Evolutionary conservation across 2,329 filamentous ascomycete genomes (phyloP), one percentile per base, ranked within the genome.

Genomic region (Pseudogymnoascus sp.): DNA sequence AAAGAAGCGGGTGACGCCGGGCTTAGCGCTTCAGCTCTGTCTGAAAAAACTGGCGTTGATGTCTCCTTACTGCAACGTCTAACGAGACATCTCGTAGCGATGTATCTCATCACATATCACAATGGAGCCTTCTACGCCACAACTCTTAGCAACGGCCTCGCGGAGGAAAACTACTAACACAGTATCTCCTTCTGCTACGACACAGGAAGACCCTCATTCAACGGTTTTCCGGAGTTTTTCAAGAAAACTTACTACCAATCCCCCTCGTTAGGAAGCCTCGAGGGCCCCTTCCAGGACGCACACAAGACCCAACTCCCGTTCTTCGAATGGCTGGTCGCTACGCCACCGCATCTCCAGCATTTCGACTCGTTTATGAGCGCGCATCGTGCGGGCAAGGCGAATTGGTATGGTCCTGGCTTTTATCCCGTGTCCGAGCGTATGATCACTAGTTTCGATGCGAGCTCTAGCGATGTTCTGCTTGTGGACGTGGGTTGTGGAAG

Each of bases 321-420:
- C 59, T 77, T 77, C 63, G 71, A 72, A 14, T 77, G 74, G 73
- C 64, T 77, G 0, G 70, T 73, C 21, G 68, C 69, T 1, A 76
- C 73, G 8, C 73, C 75, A 0, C 74, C 74, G 4, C 69, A 76
- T 63, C 68, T 76, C 0, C 66, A 72, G 6, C 61, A 69, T 6
- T 76, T 77, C 64, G 72, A 71, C 61, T 73, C 67, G 21, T 76
- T 75, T 63, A 77, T 77, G 75, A 68, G 73, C 74, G 6, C 77
- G 29, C 10, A 77, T 63, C 71, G 73, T 16, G 72, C 72, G 2
- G 76, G 75, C 5, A 76, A 75, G 61, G 68, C 72, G 14, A 71
- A 73, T 5, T 78, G 74, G 76, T 71, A 70, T 37, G 75, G 76
- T 61, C 66, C 69, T 5, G 71, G 69, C 4, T 73, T 74, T 62